Evolutionary conservation across 768 basidiomycete species (phyloP).

Genomic region (Leccinum disarticulatum): DNA sequence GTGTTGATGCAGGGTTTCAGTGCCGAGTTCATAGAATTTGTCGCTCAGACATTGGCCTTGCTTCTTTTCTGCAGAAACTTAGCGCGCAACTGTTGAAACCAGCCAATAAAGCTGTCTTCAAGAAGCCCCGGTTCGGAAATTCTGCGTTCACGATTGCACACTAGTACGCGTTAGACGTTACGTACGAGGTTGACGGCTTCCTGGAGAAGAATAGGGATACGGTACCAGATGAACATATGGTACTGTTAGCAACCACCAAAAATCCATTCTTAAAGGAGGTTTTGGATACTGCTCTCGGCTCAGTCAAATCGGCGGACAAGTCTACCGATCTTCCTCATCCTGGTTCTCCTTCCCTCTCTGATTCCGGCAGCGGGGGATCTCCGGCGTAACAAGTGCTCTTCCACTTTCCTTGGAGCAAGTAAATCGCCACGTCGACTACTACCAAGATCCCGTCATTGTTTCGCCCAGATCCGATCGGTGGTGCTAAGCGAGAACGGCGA

Average conservation of each 20-base stretch:
- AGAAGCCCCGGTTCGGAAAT: slow-evolving; percentile 98
- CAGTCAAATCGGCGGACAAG: slow-evolving; percentile 59
- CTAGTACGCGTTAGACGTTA: slow-evolving; percentile 97
- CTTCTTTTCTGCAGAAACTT: slow-evolving; percentile 91
- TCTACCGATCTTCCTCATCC: slow-evolving; percentile 54
- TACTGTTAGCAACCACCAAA: slow-evolving; percentile 78
- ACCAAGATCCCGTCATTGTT: too few species aligned
- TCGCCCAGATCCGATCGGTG: too few species aligned
- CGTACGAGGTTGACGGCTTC: slow-evolving; percentile 98
- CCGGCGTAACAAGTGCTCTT: too few species aligned
- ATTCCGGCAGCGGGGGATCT: slow-evolving; percentile 73
- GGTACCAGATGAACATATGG: slow-evolving; percentile 97
- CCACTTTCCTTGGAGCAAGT: too few species aligned
- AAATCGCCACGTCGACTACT: too few species aligned
- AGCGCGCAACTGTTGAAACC: slow-evolving; percentile 83
- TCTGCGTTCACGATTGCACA: slow-evolving; percentile 97
- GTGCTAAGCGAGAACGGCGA: too few species aligned
- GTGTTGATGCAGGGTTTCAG: not conserved
- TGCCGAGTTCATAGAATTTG: not conserved
- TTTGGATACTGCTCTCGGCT: slow-evolving; percentile 83
- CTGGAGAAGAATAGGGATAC: slow-evolving; percentile 99
- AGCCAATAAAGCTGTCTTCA: slow-evolving; percentile 85
- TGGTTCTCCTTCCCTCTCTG: slow-evolving; percentile 73
- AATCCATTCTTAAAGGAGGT: slow-evolving; percentile 95
- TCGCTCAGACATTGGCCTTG: slow-evolving; percentile 5